A percentile compares a stretch with the other conserved stretches of the same genome.
phyloP scores from a whole-genome alignment of 2,329 filamentous ascomycete genomes.

The Alternaria infectoria region DNA sequence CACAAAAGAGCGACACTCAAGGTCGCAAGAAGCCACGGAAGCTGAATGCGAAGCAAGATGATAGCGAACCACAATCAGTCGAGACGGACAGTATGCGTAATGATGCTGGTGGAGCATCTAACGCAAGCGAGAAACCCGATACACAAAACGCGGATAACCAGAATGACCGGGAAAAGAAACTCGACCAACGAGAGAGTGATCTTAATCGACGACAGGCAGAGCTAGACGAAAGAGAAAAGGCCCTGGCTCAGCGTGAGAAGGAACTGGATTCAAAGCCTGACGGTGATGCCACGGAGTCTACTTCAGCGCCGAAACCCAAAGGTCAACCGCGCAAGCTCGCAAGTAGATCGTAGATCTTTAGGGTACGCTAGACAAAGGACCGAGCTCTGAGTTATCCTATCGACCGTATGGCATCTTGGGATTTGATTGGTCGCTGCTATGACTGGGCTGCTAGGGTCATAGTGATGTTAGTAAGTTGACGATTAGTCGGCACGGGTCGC shows the following conservation, averaged over 20 bases:
- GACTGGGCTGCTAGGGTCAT: background rate
- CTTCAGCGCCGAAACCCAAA: conserved; percentile 1
- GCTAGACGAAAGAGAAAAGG: conserved; percentile 7
- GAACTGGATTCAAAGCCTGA: background rate
- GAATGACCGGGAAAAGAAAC: background rate
- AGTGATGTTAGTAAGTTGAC: background rate
- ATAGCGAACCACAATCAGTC: background rate
- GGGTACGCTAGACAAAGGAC: background rate
- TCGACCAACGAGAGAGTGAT: background rate
- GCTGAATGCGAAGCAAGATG: conserved; percentile 9
- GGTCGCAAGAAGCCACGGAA: conserved; percentile 26
- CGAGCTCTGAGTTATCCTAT: background rate
- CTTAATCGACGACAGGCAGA: conserved; percentile 7
- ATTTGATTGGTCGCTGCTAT: background rate
- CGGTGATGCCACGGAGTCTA: background rate
- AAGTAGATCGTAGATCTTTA: background rate
- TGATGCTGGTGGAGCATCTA: background rate
- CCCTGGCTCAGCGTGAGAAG: conserved; percentile 1
- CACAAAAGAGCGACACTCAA: background rate
- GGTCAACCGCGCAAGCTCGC: conserved; percentile 19
- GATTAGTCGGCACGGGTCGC: background rate
- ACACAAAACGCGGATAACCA: background rate
- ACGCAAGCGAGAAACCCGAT: background rate
- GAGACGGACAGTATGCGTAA: background rate
- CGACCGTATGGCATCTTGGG: background rate